phyloP scores from a whole-genome alignment of 2,329 filamentous ascomycete species.

The Sporothrix pseudoabietina region DNA sequence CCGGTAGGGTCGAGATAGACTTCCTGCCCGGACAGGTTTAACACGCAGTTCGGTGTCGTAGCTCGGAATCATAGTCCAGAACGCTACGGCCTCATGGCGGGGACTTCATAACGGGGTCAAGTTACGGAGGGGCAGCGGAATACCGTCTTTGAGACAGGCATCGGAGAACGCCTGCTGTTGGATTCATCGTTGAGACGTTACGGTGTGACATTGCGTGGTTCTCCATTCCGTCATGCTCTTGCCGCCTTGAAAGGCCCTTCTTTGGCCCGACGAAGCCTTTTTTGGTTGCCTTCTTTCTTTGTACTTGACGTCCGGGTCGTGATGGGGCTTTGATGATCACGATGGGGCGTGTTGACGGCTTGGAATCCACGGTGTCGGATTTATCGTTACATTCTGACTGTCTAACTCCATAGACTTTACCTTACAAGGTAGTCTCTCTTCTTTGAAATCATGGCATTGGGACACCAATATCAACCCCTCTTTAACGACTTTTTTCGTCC shows the following conservation, averaged over 20 bases:
- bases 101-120: too few relatives aligned
- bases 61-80: neutral
- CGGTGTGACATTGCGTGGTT: neutral
- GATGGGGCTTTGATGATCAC: neutral
- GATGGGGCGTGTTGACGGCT: neutral
- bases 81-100: neutral
- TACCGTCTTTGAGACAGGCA: neutral
- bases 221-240: neutral
- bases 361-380: neutral
- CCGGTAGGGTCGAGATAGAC: neutral
- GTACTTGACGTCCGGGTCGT: neutral
- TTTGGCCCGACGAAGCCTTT: neutral
- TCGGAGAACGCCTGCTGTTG: neutral
- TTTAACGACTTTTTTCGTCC: neutral
- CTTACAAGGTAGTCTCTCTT: neutral
- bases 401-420: neutral
- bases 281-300: neutral
- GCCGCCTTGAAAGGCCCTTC: neutral
- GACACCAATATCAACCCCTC: neutral
- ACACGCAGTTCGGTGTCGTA: neutral
- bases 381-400: neutral
- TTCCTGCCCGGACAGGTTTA: neutral
- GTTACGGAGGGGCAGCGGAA: neutral
- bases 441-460: neutral
- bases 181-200: neutral